Conservation (phyloP, 768 basidiomycete species). For the Hortiboletus flavorubellus region DNA sequence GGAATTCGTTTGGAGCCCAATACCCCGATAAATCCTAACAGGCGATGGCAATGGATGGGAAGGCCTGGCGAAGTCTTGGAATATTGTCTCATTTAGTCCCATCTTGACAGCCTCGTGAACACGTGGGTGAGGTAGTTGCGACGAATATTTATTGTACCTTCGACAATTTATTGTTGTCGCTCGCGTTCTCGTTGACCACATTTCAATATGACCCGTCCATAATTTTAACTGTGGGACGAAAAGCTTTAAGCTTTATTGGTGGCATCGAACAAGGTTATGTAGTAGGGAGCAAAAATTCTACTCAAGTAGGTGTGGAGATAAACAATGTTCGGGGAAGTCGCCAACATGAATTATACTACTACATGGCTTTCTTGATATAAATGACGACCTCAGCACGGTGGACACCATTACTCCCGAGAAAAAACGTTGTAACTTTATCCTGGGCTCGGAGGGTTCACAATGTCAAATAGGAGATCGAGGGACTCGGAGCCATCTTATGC, state of each 20-base stretch:
- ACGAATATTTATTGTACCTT: conserved; percentile 1
- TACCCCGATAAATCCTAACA: conserved; percentile 57
- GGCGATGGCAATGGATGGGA: conserved; percentile 88
- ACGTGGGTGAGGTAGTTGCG: conserved; percentile 10
- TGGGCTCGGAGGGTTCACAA: neutral
- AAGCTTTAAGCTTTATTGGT: too few species aligned
- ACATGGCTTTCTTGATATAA: neutral
- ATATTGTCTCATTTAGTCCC: conserved; percentile 24
- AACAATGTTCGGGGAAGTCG: conserved; percentile 3
- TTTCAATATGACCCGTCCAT: neutral
- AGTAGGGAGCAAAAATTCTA: neutral
- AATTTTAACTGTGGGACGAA: neutral
- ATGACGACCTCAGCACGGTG: neutral
- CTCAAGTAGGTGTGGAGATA: conserved; percentile 1
- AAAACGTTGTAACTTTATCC: neutral
- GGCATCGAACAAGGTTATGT: neutral
- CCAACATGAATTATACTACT: neutral
- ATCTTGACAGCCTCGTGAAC: neutral
- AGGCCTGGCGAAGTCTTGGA: conserved; percentile 65
- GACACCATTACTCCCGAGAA: conserved; percentile 2
- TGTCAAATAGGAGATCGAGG: neutral
- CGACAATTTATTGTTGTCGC: neutral
- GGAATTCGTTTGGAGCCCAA: conserved; percentile 72
- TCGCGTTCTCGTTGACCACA: neutral
- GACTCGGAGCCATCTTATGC: conserved; percentile 4